Evolutionary conservation across 2,329 filamentous ascomycete genomes (phyloP).

Genomic region (Fusarium siculi): DNA sequence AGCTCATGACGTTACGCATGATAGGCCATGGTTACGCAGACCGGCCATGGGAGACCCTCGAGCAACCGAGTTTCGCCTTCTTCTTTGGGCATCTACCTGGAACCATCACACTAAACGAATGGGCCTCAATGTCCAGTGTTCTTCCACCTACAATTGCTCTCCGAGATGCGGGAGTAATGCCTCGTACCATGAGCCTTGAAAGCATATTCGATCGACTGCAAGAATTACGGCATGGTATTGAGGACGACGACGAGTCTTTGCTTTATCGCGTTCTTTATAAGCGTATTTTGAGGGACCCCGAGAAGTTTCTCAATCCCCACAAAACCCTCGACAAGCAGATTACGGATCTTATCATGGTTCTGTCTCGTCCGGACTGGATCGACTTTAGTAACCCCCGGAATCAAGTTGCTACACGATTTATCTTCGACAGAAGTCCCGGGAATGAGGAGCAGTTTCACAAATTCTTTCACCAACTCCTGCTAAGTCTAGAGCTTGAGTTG

Average conservation of each 20-base stretch:
- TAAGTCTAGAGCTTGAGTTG: conserved; percentile 77
- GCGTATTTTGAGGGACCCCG: conserved; percentile 74
- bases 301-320: conserved; percentile 69
- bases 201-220: conserved; percentile 68
- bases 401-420: conserved; percentile 78
- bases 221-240: conserved; percentile 66
- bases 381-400: conserved; percentile 77
- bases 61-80: conserved; percentile 78
- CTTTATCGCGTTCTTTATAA: conserved; percentile 74
- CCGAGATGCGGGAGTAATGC: conserved; percentile 66
- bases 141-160: conserved; percentile 66
- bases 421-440: conserved; percentile 68
- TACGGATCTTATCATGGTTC: conserved; percentile 74
- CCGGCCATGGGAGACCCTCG: conserved; percentile 75
- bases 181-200: conserved; percentile 69
- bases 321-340: conserved; percentile 77
- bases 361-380: conserved; percentile 77
- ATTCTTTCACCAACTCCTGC: conserved; percentile 81
- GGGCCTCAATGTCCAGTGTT: conserved; percentile 68
- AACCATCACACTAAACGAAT: conserved; percentile 78
- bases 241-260: conserved; percentile 66
- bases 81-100: conserved; percentile 73
- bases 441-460: conserved; percentile 68
- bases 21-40: conserved; percentile 55
- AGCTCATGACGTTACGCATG: conserved; percentile 66